Conservation (phyloP, 2,329 filamentous ascomycete genomes). For the Aspergillus texensis region DNA sequence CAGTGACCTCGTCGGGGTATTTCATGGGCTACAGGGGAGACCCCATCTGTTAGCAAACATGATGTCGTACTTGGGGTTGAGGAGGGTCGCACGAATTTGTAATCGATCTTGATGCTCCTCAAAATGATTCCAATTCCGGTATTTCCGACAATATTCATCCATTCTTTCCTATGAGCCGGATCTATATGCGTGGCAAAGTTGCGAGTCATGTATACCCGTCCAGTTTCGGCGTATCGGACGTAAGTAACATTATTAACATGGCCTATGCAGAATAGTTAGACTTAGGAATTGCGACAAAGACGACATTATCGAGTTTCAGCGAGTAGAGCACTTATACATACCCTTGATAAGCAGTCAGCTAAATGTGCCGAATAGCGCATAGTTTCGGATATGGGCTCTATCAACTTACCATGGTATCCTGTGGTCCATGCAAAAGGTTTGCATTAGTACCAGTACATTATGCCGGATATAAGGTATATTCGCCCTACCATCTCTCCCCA, state of each 20-base stretch:
- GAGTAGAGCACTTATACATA: slow-evolving; percentile 18
- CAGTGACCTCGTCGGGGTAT: slow-evolving; percentile 79
- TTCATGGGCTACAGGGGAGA: slow-evolving; percentile 68
- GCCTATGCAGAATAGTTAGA: slow-evolving; percentile 45
- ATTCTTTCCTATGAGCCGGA: slow-evolving; percentile 62
- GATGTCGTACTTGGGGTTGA: neutral
- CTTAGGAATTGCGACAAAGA: slow-evolving; percentile 5
- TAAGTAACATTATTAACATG: slow-evolving; percentile 90
- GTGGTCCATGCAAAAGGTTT: slow-evolving; percentile 13
- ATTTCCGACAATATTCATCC: slow-evolving; percentile 70
- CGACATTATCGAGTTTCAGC: neutral
- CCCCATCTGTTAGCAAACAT: slow-evolving; percentile 10
- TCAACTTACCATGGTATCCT: slow-evolving; percentile 51
- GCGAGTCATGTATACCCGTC: slow-evolving; percentile 74
- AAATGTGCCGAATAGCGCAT: neutral
- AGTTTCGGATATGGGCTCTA: neutral
- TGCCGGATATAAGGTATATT: neutral
- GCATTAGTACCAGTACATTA: slow-evolving; percentile 21
- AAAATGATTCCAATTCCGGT: slow-evolving; percentile 73
- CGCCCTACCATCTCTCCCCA: slow-evolving; percentile 80
- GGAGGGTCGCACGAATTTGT: slow-evolving; percentile 72
- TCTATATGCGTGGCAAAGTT: slow-evolving; percentile 69
- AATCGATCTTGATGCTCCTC: slow-evolving; percentile 77
- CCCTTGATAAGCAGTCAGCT: slow-evolving; percentile 24
- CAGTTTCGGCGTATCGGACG: slow-evolving; percentile 79